Evolutionary conservation across 495 filamentous ascomycete species (phyloP).

Genomic region (Cercophora scortea): DNA sequence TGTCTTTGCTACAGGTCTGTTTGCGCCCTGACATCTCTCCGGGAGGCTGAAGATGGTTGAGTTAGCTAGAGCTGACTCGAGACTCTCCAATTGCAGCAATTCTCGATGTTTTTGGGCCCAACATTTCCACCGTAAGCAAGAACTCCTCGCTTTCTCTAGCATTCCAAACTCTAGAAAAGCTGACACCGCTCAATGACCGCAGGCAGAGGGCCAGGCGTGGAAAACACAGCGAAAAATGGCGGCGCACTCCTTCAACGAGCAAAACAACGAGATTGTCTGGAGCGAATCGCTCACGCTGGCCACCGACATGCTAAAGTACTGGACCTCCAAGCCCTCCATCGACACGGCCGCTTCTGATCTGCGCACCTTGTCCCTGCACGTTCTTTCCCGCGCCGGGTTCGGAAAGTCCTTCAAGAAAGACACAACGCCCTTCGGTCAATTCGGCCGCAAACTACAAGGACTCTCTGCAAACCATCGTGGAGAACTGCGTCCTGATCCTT

Average conservation of each 20-base stretch:
- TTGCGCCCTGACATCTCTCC: neutral
- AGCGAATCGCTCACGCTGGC: slow-evolving; percentile 35
- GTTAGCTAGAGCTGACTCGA: neutral
- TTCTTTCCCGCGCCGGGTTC: slow-evolving; percentile 37
- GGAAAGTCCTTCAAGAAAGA: slow-evolving; percentile 25
- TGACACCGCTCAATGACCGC: neutral
- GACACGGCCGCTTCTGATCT: slow-evolving; percentile 26
- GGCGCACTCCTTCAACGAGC: slow-evolving; percentile 38
- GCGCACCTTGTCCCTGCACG: slow-evolving; percentile 36
- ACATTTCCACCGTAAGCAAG: slow-evolving; percentile 29
- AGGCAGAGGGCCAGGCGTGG: slow-evolving; percentile 35
- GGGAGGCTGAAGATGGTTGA: neutral
- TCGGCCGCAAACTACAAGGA: slow-evolving; percentile 20
- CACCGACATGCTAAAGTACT: slow-evolving; percentile 38
- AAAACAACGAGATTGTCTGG: slow-evolving; percentile 41
- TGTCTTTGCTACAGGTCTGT: slow-evolving; percentile 18
- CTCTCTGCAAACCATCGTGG: slow-evolving; percentile 23
- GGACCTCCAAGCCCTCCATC: slow-evolving; percentile 18
- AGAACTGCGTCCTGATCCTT: slow-evolving; percentile 25
- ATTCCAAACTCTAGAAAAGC: neutral
- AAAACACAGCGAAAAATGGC: slow-evolving; percentile 37
- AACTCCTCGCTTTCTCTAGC: neutral
- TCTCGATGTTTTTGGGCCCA: slow-evolving; percentile 40
- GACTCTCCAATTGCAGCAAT: slow-evolving; percentile 13
- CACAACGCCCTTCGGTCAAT: neutral